Base-by-base conservation (phyloP, 202 grass and related monocot genomes). In the Bolboschoenoplectus hybrid region DNA sequence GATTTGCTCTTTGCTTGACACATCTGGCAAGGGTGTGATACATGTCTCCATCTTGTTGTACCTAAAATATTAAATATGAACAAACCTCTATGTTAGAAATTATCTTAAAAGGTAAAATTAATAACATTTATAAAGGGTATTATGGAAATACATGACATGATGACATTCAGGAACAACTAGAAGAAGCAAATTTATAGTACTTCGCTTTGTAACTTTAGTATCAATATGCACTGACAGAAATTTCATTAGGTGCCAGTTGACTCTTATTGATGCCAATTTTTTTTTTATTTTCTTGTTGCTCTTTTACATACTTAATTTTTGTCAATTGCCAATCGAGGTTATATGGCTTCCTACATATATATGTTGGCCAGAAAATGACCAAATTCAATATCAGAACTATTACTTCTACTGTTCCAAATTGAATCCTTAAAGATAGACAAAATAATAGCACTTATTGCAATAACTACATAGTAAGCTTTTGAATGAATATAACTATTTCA, bases 21-120 rank as follows among this genome's bases (percentile, higher is more conserved):
- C 92, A 51, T 90, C 92, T 47, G 95, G 95, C 16, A 97, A 82
- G 16, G 95, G 89, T 44, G 88, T 93, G 8, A 94, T 84, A 89
- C 95, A 97, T 3, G 89, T 63, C 89, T 91, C 92, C 95, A 95
- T 92, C 74, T 95, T 97, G 51, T 94, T 90, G 83, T 97, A 97
- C 94, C 94, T 97, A 63, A 11, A 67, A 38, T 56, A 83, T 32
- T 9, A 17, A 82, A 32, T 2, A 68, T 51, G 40, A 67, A 14
- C 45, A 66, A n/a, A 32, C 26, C 20, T 68, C 3, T 68, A 4
- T 45, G 14, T 82, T 17, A 57, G 9, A 56, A 55, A 56, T n/a
- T 38, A 58, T 53, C 4, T 6, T 14, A 35, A 50, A 32, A 34
- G 35, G 3, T 1, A 32, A 52, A 34, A 73, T 17, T 71, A 13